phyloP scores from a whole-genome alignment of 805 yeast genomes.

The Barnettozyma californica region DNA sequence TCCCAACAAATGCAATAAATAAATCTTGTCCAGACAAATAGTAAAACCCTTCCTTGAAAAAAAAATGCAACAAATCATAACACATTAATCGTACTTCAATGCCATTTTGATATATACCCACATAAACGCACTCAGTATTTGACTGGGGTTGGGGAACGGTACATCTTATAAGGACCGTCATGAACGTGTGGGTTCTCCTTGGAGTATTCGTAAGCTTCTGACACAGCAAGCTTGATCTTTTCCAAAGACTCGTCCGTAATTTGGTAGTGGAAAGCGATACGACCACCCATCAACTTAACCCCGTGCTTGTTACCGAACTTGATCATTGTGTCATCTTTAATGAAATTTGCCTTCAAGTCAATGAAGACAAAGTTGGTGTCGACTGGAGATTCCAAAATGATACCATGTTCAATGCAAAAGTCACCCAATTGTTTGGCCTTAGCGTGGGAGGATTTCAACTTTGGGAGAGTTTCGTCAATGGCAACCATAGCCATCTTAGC shows the following conservation, averaged over 20 bases:
- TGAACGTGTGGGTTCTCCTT: conserved; percentile 45
- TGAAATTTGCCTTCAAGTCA: conserved; percentile 41
- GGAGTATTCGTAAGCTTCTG: conserved; percentile 53
- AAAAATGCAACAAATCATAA: conserved; percentile 12
- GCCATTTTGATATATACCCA: conserved; percentile 22
- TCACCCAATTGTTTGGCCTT: conserved; percentile 47
- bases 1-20: not conserved
- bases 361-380: conserved; percentile 82
- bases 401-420: conserved; percentile 47
- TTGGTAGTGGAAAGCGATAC: conserved; percentile 81
- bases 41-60: conserved; percentile 7
- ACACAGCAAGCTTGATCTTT: conserved; percentile 48
- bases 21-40: not conserved
- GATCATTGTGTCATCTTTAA: conserved; percentile 52
- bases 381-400: conserved; percentile 64
- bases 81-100: conserved; percentile 17
- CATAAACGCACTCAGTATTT: conserved; percentile 18
- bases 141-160: conserved; percentile 35
- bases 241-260: conserved; percentile 50
- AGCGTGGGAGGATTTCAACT: conserved; percentile 41
- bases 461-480: conserved; percentile 59
- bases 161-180: conserved; percentile 43
- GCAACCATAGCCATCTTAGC: conserved; percentile 79
- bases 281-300: conserved; percentile 62
- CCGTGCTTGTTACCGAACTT: conserved; percentile 53